Percentiles rank a stretch among this genome's conserved stretches.
phyloP scores from a whole-genome alignment of 495 filamentous ascomycete genomes.

The Penicillium verhagenii region DNA sequence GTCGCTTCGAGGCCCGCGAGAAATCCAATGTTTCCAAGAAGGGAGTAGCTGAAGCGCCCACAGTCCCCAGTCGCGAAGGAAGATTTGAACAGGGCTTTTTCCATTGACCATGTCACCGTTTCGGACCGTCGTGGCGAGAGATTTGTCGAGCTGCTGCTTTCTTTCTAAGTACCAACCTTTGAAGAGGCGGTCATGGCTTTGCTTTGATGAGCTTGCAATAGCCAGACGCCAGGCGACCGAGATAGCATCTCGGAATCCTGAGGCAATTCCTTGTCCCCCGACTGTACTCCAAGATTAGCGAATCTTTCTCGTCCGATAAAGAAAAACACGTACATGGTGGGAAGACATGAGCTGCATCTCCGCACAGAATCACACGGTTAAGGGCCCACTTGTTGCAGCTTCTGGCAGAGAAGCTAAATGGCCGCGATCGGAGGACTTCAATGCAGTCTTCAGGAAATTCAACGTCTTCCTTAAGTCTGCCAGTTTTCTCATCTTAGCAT shows the following conservation, averaged over 20 bases:
- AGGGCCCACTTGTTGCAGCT: slow-evolving; percentile 53
- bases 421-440: slow-evolving; percentile 47
- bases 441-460: slow-evolving; percentile 50
- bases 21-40: slow-evolving; percentile 23
- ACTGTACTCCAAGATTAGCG: slow-evolving; percentile 22
- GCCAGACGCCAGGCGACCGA: slow-evolving; percentile 50
- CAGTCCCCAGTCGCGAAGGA: slow-evolving; percentile 34
- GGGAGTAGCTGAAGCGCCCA: slow-evolving; percentile 34
- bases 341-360: slow-evolving; percentile 56
- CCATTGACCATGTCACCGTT: slow-evolving; percentile 38
- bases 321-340: slow-evolving; percentile 41
- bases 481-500: not conserved
- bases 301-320: not conserved
- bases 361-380: slow-evolving; percentile 44
- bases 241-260: slow-evolving; percentile 37
- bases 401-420: slow-evolving; percentile 46
- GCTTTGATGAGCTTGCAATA: slow-evolving; percentile 22
- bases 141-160: slow-evolving; percentile 39
- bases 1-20: slow-evolving; percentile 25
- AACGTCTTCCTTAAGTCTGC: slow-evolving; percentile 29
- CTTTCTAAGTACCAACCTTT: slow-evolving; percentile 38
- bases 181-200: slow-evolving; percentile 14
- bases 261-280: slow-evolving; percentile 54
- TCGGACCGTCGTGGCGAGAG: slow-evolving; percentile 30
- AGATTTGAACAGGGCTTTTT: slow-evolving; percentile 21